Base-by-base conservation (phyloP, 169 alveolate genomes). In the Neospora caninum region DNA sequence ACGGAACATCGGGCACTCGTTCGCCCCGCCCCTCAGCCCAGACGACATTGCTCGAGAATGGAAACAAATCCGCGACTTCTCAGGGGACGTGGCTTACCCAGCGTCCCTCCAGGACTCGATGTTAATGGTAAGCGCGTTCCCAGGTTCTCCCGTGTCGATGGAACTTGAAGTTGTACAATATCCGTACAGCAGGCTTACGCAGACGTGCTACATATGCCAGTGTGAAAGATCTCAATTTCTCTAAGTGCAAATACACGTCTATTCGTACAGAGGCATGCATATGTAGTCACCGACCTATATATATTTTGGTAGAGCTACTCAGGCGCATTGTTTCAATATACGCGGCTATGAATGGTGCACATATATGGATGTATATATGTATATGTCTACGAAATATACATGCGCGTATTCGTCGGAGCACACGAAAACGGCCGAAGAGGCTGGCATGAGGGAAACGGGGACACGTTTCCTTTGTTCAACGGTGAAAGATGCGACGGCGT, bases 1-100 rank as follows among this genome's bases (percentile, higher is more conserved):
- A 93, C 94, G 99, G 2, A 93, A 89, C 42, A 41, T 42, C 25
- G 94, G 94, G 10, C 58, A 88, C 34, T 41, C 70, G 0, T 94
- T 94, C 53, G 86, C 86, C 31, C 31, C 86, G 27, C n/a, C 88
- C 34, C 91, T 39, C 86, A 80, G 92, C 39, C 78, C 93, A 38
- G 93, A 91, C 29, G 96, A 94, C 84, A 70, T 94, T 38, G 25
- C 49, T 0, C 53, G 89, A 31, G 91, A 94, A 22, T 94, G 96
- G 96, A 38, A 36, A 20, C 58, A 84, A 0, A 88, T 92, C 29
- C 9, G 80, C 29, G 69, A 93, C 36, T 93, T 93, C 42, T 16
- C 54, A 1, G 29, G 64, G 34, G 58, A 92, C 0, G 88, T 87
- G n/a, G 54, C 95, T 16, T 93, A 93, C 41, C 95, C 95, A 34